These are phyloP conservation scores for Vanderwaltozyma verrucispora DNA, from an alignment of 805 yeast species.

Conservation along the genomic window DNA sequence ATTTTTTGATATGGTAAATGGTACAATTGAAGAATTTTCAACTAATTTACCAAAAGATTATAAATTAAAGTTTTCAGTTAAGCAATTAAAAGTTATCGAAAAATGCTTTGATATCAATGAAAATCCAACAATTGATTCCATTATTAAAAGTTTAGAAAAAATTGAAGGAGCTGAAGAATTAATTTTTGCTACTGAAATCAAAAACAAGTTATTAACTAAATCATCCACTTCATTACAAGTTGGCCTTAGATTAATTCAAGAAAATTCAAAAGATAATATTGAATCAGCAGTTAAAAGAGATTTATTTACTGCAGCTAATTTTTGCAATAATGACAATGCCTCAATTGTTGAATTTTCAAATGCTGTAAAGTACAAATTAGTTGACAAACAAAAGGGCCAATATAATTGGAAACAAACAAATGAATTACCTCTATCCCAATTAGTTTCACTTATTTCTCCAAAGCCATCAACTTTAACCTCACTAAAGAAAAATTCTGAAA, in stretches of 20 bases:
- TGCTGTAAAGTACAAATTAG: constrained; percentile 53
- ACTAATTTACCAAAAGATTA: constrained; percentile 55
- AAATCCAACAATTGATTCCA: constrained; percentile 36
- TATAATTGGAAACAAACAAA: constrained; percentile 36
- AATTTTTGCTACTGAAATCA: constrained; percentile 53
- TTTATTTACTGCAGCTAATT: constrained; percentile 63
- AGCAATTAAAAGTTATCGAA: constrained; percentile 57
- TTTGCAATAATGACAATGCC: constrained; percentile 36
- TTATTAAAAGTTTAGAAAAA: constrained; percentile 41
- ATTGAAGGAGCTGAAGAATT: constrained; percentile 44
- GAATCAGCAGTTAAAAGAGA: constrained; percentile 63
- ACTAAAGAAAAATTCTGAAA: constrained; percentile 21
- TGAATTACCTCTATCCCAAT: constrained; percentile 12
- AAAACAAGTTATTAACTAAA: constrained; percentile 47
- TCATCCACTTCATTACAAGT: constrained; percentile 75
- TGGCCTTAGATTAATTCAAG: constrained; percentile 55
- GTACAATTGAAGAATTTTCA: constrained; percentile 69
- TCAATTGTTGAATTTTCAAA: constrained; percentile 48
- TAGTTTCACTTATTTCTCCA: constrained; percentile 20
- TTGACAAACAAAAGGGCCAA: constrained; percentile 48
- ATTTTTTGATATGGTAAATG: constrained; percentile 42
- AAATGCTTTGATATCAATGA: constrained; percentile 45
- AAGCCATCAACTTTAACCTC: constrained; percentile 27
- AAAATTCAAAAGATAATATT: constrained; percentile 48
- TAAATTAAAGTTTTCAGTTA: constrained; percentile 45